Base-by-base conservation (phyloP, 129 eudicot species). In the Flaveria linearis region DNA sequence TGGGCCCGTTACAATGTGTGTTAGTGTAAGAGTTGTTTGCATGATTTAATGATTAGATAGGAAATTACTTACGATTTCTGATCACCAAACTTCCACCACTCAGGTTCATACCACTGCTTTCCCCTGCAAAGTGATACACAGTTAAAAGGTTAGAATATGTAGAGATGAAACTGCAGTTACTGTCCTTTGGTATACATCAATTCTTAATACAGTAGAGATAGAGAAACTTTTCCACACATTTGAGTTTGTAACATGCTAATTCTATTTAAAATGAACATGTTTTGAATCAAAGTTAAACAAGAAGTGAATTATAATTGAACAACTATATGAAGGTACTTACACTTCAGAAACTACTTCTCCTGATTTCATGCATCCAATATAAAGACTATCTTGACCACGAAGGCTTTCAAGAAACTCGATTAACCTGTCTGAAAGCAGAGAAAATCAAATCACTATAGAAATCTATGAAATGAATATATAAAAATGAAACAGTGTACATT, bases 51-150 rank as follows among this genome's bases (percentile, higher is more conserved):
- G 23, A 58, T 14, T 15, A 26, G 25, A 61, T 47, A 74, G 43
- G 33, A 75, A 74, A 43, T 8, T 57, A 89, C 98, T 89, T 86
- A 93, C 98, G 97, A 77, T 87, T 88, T 88, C 77, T 85, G 85
- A 86, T 90, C 98, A 69, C 98, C 98, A 66, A 93, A 93, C 82
- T 93, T 93, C 98, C 98, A 90, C 98, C 98, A 93, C n/a, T 90
- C 97, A 65, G 98, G 92, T 76, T 93, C 98, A 75, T 93, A 93
- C 98, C 97, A 93, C 33, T 71, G 86, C 67, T 74, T 93, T 84
- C 97, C 98, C 88, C 96, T 93, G 91, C 43, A 82, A 81, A 71
- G 22, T 70, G 42, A 74, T 22, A 63, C 60, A 75, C 42, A 22
- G 43, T 57, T 18, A 1, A 61, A 76, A 33, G 15, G 69, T 41